Evolutionary conservation across 164 flowering plant genomes (phyloP).

Genomic region (Amborella trichopoda): DNA sequence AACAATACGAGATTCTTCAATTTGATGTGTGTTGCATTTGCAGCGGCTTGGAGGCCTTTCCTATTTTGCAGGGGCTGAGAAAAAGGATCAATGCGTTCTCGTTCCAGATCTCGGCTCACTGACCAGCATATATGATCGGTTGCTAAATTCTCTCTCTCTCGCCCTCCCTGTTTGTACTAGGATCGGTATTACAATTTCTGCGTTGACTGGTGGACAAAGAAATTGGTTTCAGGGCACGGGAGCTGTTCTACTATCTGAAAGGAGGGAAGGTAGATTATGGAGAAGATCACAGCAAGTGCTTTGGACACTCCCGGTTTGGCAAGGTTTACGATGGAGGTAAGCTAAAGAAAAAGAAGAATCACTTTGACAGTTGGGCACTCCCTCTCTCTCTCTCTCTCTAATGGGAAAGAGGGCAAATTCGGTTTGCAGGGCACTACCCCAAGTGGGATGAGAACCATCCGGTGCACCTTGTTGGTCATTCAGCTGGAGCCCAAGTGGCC

Average conservation of each 20-base stretch:
- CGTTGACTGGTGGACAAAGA: too few species aligned
- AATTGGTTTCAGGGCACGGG: slow-evolving; percentile 69
- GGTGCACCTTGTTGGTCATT: slow-evolving; percentile 94
- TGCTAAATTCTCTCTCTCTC: slow-evolving; percentile 1
- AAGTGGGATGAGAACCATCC: slow-evolving; percentile 98
- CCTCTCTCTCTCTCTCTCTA: too few species aligned
- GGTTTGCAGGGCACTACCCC: slow-evolving; percentile 61
- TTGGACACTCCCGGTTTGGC: slow-evolving; percentile 82
- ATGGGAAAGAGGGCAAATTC: too few species aligned
- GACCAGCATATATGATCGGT: slow-evolving; percentile 94
- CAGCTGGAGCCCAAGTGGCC: slow-evolving; percentile 96
- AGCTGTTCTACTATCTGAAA: slow-evolving; percentile 91
- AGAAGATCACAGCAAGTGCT: slow-evolving; percentile 79
- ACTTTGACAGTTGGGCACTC: too few species aligned
- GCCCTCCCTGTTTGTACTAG: too few species aligned
- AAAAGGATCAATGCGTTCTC: slow-evolving; percentile 84
- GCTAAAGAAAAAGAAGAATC: too few species aligned
- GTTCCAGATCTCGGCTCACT: slow-evolving; percentile 98
- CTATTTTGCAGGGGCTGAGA: slow-evolving; percentile 96
- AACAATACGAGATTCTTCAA: too few species aligned
- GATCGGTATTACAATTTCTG: too few species aligned
- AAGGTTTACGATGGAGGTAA: slow-evolving; percentile 71
- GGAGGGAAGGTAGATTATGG: slow-evolving; percentile 97
- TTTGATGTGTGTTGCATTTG: too few species aligned
- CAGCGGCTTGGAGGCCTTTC: slow-evolving; percentile 90